Evolutionary conservation across 768 basidiomycete genomes (phyloP).

Genomic region (Tephrocybe sp.): DNA sequence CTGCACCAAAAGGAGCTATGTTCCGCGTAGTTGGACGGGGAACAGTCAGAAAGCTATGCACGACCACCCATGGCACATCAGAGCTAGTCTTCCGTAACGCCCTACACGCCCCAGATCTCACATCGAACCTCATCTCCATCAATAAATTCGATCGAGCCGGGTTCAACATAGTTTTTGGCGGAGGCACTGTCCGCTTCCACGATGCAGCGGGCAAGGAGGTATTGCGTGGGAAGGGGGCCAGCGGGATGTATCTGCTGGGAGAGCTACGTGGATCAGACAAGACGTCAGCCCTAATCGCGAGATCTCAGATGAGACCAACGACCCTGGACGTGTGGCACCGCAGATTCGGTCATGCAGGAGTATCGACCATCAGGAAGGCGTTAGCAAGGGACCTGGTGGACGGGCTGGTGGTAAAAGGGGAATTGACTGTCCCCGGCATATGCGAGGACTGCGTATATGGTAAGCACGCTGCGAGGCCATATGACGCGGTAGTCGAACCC

Average conservation of each 20-base stretch:
- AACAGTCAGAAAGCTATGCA: neutral
- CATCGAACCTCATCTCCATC: neutral
- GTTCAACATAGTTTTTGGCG: neutral
- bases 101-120: slow-evolving; percentile 7
- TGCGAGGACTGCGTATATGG: slow-evolving; percentile 29
- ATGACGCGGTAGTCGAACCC: slow-evolving; percentile 17
- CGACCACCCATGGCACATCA: neutral
- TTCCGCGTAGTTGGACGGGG: neutral
- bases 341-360: neutral
- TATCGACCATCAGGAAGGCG: neutral
- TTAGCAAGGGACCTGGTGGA: slow-evolving; percentile 12
- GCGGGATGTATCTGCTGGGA: neutral
- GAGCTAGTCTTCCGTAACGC: slow-evolving; percentile 21
- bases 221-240: neutral
- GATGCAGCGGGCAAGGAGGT: neutral
- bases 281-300: too few relatives aligned
- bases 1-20: neutral
- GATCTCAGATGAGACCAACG: too few relatives aligned
- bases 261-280: neutral
- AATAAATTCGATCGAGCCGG: neutral
- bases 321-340: neutral
- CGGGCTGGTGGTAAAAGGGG: slow-evolving; percentile 18
- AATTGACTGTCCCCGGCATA: neutral
- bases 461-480: slow-evolving; percentile 21
- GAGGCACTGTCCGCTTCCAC: neutral